Conservation (phyloP, 495 filamentous ascomycete species). For the Hapsidospora chrysogenum region DNA sequence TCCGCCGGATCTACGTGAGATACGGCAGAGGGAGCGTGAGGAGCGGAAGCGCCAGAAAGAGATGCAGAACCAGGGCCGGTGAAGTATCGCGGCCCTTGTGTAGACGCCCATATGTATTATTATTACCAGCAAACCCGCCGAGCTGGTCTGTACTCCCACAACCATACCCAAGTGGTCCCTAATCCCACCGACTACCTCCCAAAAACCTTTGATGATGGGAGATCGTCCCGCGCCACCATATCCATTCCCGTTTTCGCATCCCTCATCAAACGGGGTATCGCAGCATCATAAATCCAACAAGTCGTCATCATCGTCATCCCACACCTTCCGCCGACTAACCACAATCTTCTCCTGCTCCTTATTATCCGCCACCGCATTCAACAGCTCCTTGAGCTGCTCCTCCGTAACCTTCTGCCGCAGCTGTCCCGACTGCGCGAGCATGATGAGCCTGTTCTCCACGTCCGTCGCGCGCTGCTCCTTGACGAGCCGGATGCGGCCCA, state of each 20-base stretch:
- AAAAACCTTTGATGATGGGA: no score
- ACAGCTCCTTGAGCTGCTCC: slow-evolving; percentile 77
- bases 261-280: neutral
- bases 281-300: slow-evolving; percentile 38
- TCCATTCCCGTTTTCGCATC: neutral
- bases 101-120: neutral
- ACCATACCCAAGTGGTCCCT: no score
- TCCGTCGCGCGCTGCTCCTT: slow-evolving; percentile 83
- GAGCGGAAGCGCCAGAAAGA: slow-evolving; percentile 50
- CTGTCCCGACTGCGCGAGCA: slow-evolving; percentile 76
- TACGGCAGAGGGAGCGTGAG: slow-evolving; percentile 50
- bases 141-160: no score
- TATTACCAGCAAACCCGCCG: neutral
- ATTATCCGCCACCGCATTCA: slow-evolving; percentile 67
- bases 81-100: no score
- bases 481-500: slow-evolving; percentile 87
- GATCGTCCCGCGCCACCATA: no score
- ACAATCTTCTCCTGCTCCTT: slow-evolving; percentile 64
- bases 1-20: slow-evolving; percentile 77
- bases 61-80: slow-evolving; percentile 8
- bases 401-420: slow-evolving; percentile 78
- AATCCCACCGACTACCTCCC: no score
- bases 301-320: slow-evolving; percentile 78
- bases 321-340: slow-evolving; percentile 65
- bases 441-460: slow-evolving; percentile 84